Conservation (phyloP, 1,284 basidiomycete species). For the Pholiota adiposa region DNA sequence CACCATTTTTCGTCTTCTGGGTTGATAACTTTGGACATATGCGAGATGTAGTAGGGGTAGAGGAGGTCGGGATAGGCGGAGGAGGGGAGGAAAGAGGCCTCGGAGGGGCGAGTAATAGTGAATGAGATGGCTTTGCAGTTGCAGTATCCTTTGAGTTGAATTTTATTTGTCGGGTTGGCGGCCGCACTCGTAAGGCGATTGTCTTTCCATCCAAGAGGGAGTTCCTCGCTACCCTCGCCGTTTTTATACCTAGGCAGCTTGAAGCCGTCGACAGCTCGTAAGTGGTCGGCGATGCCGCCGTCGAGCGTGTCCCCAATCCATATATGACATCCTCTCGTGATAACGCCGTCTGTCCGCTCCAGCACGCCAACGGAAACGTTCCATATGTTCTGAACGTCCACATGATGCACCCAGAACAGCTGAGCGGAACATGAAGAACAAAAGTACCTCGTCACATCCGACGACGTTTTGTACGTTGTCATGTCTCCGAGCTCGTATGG, state of each 20-base stretch:
- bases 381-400: constrained; percentile 18
- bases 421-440: constrained; percentile 29
- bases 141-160: constrained; percentile 30
- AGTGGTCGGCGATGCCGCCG: constrained; percentile 31
- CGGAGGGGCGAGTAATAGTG: constrained; percentile 33
- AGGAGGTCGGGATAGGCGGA: constrained; percentile 35
- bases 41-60: constrained; percentile 26
- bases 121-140: constrained; percentile 33
- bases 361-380: constrained; percentile 26
- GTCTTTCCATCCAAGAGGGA: constrained; percentile 25
- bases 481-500: constrained; percentile 21
- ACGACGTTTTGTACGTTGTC: constrained; percentile 22
- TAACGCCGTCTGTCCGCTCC: constrained; percentile 28
- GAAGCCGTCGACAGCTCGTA: constrained; percentile 19
- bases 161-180: background rate
- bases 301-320: constrained; percentile 34
- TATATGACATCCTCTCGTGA: constrained; percentile 26
- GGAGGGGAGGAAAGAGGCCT: constrained; percentile 25
- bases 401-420: constrained; percentile 22
- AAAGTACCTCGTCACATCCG: constrained; percentile 24
- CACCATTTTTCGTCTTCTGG: constrained; percentile 37
- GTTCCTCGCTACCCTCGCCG: constrained; percentile 16
- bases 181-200: background rate
- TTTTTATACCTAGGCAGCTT: constrained; percentile 21
- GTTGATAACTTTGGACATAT: constrained; percentile 28